Evolutionary conservation across 768 basidiomycete genomes (phyloP).

Genomic region (Russula sp.): DNA sequence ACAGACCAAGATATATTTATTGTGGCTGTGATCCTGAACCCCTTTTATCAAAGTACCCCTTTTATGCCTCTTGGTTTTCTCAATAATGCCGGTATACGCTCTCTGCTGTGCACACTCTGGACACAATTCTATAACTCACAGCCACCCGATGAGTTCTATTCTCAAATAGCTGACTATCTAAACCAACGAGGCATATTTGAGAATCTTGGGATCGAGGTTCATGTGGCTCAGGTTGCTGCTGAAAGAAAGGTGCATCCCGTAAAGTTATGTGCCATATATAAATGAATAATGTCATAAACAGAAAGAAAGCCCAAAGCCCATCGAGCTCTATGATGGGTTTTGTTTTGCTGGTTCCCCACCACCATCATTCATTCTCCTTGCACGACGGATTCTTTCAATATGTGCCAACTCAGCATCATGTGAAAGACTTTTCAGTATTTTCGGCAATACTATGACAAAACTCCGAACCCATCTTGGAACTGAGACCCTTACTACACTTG

Average conservation of each 20-base stretch:
- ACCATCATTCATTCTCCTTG: background rate
- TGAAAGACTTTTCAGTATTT: background rate
- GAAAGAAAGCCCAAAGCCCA: too few relatives aligned
- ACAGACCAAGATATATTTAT: background rate
- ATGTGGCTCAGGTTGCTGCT: too few relatives aligned
- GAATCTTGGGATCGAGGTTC: too few relatives aligned
- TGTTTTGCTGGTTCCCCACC: too few relatives aligned
- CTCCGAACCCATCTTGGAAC: background rate
- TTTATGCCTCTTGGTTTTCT: background rate
- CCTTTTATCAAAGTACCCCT: background rate
- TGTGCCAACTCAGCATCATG: background rate
- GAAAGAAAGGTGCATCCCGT: too few relatives aligned
- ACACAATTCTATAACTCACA: too few relatives aligned
- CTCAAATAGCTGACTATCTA: too few relatives aligned
- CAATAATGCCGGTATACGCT: background rate
- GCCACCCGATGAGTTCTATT: too few relatives aligned
- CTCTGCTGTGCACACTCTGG: background rate
- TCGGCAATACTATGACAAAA: background rate
- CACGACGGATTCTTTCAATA: background rate
- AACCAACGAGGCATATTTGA: too few relatives aligned
- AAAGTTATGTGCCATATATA: too few relatives aligned
- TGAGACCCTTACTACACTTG: background rate
- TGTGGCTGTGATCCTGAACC: background rate
- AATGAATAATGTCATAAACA: too few relatives aligned
- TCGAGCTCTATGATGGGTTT: too few relatives aligned